phyloP scores from a whole-genome alignment of 768 basidiomycete genomes.

The Boletus barrowsii region DNA sequence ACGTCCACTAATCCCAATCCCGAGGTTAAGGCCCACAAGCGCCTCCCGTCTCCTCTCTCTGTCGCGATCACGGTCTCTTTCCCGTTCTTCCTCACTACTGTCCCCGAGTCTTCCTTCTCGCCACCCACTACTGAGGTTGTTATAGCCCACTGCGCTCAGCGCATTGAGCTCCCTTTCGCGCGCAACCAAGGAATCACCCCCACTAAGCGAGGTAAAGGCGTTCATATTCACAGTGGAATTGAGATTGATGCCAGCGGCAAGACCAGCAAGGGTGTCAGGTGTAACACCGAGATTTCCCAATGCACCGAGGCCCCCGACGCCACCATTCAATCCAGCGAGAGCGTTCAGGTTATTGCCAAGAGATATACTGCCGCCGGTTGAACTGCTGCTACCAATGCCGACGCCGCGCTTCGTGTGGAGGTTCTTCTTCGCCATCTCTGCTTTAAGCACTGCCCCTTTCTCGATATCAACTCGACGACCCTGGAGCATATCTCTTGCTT shows the following conservation, averaged over 20 bases:
- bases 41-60: conserved; percentile 41
- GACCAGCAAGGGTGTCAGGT: conserved; percentile 27
- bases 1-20: conserved; percentile 34
- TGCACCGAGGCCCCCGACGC: conserved; percentile 27
- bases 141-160: conserved; percentile 48
- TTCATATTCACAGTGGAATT: conserved; percentile 28
- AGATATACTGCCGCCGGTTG: conserved; percentile 29
- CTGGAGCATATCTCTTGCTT: conserved; percentile 84
- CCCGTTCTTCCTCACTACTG: conserved; percentile 35
- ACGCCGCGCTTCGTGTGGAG: conserved; percentile 91
- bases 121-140: conserved; percentile 30
- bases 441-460: conserved; percentile 90
- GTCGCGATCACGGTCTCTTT: conserved; percentile 48
- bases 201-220: conserved; percentile 22
- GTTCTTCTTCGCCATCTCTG: conserved; percentile 99
- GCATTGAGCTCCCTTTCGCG: conserved; percentile 49
- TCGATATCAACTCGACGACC: conserved; percentile 90
- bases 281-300: conserved; percentile 26
- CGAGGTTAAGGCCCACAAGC: conserved; percentile 39
- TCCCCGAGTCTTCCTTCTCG: conserved; percentile 36
- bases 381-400: conserved; percentile 50
- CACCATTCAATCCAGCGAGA: conserved; percentile 23
- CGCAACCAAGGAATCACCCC: conserved; percentile 30
- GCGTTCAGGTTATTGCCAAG: conserved; percentile 25
- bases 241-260: conserved; percentile 30